Percentiles rank a stretch among this genome's conserved stretches.
Evolutionary conservation across 805 yeast species (phyloP).

Genomic region (Metschnikowia cerradonensis): DNA sequence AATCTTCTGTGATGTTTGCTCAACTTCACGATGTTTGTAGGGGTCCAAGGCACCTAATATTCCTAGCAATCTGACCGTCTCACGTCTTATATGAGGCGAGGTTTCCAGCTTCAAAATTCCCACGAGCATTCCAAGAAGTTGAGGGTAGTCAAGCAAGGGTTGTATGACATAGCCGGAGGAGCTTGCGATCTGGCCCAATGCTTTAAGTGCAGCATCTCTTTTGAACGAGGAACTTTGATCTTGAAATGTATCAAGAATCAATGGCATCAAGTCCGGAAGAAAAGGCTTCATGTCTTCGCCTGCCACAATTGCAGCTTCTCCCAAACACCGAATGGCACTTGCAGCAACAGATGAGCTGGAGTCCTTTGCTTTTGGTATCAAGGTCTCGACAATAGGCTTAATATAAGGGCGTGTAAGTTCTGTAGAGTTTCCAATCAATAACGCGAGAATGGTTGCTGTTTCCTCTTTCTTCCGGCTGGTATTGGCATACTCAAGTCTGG

Average conservation of each 20-base stretch:
- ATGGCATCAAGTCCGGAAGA: conserved; percentile 76
- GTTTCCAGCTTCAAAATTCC: conserved; percentile 79
- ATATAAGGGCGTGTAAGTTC: conserved; percentile 88
- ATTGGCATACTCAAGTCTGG: conserved; percentile 80
- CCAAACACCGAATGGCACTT: conserved; percentile 79
- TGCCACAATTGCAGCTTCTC: conserved; percentile 83
- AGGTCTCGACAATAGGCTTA: conserved; percentile 81
- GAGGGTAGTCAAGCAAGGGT: conserved; percentile 89
- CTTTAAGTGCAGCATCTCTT: conserved; percentile 82
- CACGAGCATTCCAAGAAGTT: conserved; percentile 74
- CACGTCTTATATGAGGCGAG: conserved; percentile 70
- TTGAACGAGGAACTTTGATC: conserved; percentile 88
- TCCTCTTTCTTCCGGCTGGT: conserved; percentile 77
- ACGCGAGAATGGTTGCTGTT: conserved; percentile 69
- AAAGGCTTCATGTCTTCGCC: conserved; percentile 79
- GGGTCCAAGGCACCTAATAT: conserved; percentile 97
- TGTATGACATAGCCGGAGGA: conserved; percentile 94
- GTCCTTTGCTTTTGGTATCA: conserved; percentile 73
- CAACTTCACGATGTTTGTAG: conserved; percentile 88
- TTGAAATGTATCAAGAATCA: conserved; percentile 80
- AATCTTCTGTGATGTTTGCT: conserved; percentile 54
- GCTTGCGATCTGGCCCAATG: conserved; percentile 84
- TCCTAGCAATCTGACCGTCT: conserved; percentile 85
- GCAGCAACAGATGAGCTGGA: conserved; percentile 78
- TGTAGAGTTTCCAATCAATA: conserved; percentile 71